Conservation (phyloP, 1,284 basidiomycete genomes). For the Porodaedalea pini region DNA sequence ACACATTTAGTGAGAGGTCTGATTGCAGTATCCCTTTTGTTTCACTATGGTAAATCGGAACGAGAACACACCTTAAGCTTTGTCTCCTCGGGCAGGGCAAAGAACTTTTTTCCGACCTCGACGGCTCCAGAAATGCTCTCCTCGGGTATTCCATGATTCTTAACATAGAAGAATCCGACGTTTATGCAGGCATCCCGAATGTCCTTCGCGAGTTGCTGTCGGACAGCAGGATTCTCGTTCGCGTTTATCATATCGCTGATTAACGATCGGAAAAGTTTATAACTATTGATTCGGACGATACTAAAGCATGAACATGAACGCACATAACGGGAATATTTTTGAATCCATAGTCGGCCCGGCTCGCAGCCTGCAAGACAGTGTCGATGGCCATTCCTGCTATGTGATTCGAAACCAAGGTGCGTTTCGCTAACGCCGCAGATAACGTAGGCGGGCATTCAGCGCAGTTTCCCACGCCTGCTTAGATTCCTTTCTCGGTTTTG, state of each 20-base stretch:
- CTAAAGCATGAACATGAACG: neutral
- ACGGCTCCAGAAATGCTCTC: conserved; percentile 44
- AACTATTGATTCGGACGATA: neutral
- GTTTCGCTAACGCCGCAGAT: neutral
- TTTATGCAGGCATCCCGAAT: conserved; percentile 69
- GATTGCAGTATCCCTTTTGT: too few relatives aligned
- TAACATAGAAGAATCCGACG: conserved; percentile 79
- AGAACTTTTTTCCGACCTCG: conserved; percentile 55
- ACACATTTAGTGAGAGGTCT: neutral
- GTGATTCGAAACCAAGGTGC: neutral
- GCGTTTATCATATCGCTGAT: conserved; percentile 54
- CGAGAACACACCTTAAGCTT: conserved; percentile 49
- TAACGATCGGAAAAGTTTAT: neutral
- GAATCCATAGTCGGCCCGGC: conserved; percentile 30
- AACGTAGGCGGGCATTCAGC: neutral
- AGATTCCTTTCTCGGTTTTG: neutral
- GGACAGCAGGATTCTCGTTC: conserved; percentile 35
- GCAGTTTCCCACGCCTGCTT: neutral
- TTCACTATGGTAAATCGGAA: neutral
- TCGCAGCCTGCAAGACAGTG: conserved; percentile 27
- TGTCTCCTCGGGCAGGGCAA: conserved; percentile 50
- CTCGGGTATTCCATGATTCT: conserved; percentile 66
- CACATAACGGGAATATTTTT: conserved; percentile 39
- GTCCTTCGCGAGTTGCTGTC: conserved; percentile 49
- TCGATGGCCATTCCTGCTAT: conserved; percentile 1